Percentiles rank a stretch among this genome's conserved stretches.
Conservation (phyloP, 768 basidiomycete genomes). For the Postia placenta region DNA sequence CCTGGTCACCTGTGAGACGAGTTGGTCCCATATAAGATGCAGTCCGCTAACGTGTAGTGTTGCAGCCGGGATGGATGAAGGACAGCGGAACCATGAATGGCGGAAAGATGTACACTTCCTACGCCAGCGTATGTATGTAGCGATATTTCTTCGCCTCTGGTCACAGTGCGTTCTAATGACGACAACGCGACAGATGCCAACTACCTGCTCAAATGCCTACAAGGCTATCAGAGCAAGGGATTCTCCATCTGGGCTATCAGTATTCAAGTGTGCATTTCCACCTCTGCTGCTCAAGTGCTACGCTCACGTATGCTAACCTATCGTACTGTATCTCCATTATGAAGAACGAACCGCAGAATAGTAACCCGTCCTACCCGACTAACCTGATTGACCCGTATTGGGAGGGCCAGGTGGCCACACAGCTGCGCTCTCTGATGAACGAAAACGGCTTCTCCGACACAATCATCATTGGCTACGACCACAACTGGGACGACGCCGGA, state of each 20-base stretch:
- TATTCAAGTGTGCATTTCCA: constrained; percentile 30
- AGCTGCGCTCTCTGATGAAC: constrained; percentile 54
- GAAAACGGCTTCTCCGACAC: constrained; percentile 52
- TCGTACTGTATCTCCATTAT: background rate
- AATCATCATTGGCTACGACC: constrained; percentile 64
- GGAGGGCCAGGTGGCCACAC: constrained; percentile 53
- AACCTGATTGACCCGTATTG: constrained; percentile 47
- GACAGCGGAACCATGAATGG: constrained; percentile 58
- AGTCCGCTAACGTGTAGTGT: background rate
- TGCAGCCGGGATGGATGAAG: constrained; percentile 78
- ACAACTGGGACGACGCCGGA: constrained; percentile 69
- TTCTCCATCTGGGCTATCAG: constrained; percentile 56
- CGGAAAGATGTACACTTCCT: constrained; percentile 46
- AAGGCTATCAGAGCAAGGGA: constrained; percentile 59
- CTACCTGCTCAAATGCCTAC: constrained; percentile 66
- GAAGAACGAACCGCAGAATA: constrained; percentile 45
- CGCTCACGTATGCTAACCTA: background rate
- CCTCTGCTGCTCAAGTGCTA: background rate
- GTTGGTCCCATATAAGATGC: background rate
- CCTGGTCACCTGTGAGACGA: constrained; percentile 66
- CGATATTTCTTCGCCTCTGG: too few relatives aligned
- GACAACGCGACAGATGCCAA: constrained; percentile 65
- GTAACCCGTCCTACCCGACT: constrained; percentile 64
- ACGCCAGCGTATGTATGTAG: constrained; percentile 41
- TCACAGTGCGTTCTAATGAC: too few relatives aligned